Evolutionary conservation across 441 rosid genomes (phyloP), one percentile per base, ranked within the genome.

Genomic region (Adansonia rubrostipa): DNA sequence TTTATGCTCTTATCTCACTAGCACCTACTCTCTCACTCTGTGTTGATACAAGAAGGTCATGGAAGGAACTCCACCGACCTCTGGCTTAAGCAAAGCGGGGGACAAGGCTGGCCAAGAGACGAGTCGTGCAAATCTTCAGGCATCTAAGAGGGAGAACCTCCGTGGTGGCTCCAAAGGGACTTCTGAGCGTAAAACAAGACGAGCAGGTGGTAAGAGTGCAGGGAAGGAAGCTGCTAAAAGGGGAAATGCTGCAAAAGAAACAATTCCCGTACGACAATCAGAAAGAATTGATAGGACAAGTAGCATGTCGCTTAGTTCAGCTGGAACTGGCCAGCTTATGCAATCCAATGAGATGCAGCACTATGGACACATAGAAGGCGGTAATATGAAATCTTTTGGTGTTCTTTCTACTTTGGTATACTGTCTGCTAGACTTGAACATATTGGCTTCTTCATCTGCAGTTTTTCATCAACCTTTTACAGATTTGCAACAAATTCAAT

Each of bases 401-500:
- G 79, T 87, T 83, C 78, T 89, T 80, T 75, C 89, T 45, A 74
- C 91, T 54, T 82, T 92, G 4, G 79, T 83, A 5, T 79, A 97
- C 77, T 77, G 86, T 85, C 82, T 93, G 82, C 92, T 97, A 2
- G 97, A 92, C 85, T 79, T 95, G 80, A 97, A 91, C 85, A 78
- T 89, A 68, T 86, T 90, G n/a, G 84, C 86, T 83, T 83, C 91
- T 77, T 87, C 85, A 57, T 78, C 91, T 64, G 80, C 84, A 83
- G 82, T 86, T 69, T 90, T 91, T 87, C 95, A 83, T 53, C 99
- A 95, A 86, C 97, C 99, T 84, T 97, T 97, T 87, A 92, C 95
- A 3, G 99, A 97, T 82, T 79, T 88, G 81, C 99, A 97, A 83
- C 99, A 97, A 97, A 93, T 97, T 86, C 99, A 97, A 83, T 87